phyloP scores from a whole-genome alignment of 139 green algal genomes.

The Chlorella vulgaris region DNA sequence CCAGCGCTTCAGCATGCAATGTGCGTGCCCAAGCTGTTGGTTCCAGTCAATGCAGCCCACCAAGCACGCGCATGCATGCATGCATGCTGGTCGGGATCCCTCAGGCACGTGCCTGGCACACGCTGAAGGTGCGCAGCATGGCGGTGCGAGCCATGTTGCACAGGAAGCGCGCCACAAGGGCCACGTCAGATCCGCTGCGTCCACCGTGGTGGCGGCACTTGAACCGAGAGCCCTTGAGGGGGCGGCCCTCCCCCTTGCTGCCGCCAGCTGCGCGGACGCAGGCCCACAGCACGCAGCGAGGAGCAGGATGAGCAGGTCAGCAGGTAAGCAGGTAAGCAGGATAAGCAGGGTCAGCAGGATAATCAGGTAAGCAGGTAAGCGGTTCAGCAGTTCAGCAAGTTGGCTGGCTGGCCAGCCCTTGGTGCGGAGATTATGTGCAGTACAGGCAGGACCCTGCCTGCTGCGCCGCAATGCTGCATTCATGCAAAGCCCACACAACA shows the following conservation, averaged over 20 bases:
- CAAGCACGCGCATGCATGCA: not conserved
- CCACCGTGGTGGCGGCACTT: not conserved
- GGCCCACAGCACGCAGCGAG: too few species aligned
- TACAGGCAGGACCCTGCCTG: not conserved
- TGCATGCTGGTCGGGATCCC: not conserved
- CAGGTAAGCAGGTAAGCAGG: too few species aligned
- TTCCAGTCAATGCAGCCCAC: not conserved
- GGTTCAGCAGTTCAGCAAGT: too few species aligned
- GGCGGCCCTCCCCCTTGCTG: not conserved
- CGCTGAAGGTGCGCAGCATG: constrained; percentile 3
- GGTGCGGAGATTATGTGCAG: too few species aligned
- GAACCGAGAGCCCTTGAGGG: not conserved
- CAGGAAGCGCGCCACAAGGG: constrained; percentile 19
- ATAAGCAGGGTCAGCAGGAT: too few species aligned
- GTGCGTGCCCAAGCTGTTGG: not conserved
- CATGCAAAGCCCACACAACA: not conserved
- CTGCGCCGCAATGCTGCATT: not conserved
- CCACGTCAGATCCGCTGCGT: not conserved
- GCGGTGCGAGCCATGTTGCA: constrained; percentile 12
- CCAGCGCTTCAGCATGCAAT: not conserved
- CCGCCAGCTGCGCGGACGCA: too few species aligned
- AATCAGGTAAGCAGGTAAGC: too few species aligned
- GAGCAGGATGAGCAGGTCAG: too few species aligned
- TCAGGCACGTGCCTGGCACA: not conserved
- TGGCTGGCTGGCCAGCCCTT: too few species aligned